These are phyloP conservation scores for Chaetomium tenue DNA, from an alignment of 495 filamentous ascomycete species.

Conservation along the genomic window DNA sequence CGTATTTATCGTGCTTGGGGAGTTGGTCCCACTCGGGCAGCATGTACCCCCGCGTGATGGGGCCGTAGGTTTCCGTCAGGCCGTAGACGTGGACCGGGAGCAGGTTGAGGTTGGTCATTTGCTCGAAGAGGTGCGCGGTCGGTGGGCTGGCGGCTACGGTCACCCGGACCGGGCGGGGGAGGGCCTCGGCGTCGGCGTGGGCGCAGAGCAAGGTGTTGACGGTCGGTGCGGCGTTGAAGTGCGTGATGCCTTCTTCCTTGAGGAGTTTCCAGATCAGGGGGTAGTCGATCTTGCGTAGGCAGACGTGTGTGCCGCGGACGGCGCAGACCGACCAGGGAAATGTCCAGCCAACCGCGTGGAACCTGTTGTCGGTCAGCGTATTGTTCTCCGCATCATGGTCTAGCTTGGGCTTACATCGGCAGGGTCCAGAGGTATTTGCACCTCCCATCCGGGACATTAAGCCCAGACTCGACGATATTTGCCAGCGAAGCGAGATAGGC, in stretches of 20 bases:
- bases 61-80: constrained; percentile 92
- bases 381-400: not conserved
- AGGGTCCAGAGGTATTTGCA: constrained; percentile 89
- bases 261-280: constrained; percentile 84
- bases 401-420: constrained; percentile 60
- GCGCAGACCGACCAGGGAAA: constrained; percentile 89
- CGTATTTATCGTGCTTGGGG: constrained; percentile 68
- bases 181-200: constrained; percentile 62
- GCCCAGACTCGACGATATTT: constrained; percentile 83
- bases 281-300: constrained; percentile 92
- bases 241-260: constrained; percentile 79
- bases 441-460: constrained; percentile 66
- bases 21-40: constrained; percentile 78
- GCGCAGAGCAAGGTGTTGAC: constrained; percentile 92
- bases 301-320: constrained; percentile 90
- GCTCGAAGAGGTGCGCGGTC: constrained; percentile 82
- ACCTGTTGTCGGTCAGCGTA: constrained; percentile 42
- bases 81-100: constrained; percentile 94
- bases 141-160: constrained; percentile 93
- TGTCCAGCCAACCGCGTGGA: constrained; percentile 91
- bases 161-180: constrained; percentile 73
- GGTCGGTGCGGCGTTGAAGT: constrained; percentile 94
- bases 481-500: constrained; percentile 79
- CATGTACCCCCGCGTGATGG: constrained; percentile 89
- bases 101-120: constrained; percentile 82